phyloP scores from a whole-genome alignment of 2,329 filamentous ascomycete species.

The Paracoccidioides brasiliensis region DNA sequence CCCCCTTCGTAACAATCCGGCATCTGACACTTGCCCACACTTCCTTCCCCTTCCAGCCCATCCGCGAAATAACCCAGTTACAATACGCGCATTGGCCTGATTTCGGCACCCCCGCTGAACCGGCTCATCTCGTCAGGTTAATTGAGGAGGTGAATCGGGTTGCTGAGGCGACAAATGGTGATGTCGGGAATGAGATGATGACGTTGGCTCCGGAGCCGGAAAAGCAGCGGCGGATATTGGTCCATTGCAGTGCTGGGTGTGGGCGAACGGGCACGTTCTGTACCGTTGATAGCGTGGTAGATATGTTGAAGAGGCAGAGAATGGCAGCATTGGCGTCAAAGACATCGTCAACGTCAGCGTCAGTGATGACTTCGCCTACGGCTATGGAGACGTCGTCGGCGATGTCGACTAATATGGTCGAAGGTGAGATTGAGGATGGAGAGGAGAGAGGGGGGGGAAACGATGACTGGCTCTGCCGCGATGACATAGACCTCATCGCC shows the following conservation, averaged over 20 bases:
- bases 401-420: background rate
- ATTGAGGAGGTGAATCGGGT: conserved; percentile 78
- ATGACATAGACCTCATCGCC: conserved; percentile 65
- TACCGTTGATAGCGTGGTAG: conserved; percentile 87
- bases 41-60: conserved; percentile 64
- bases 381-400: background rate
- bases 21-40: conserved; percentile 75
- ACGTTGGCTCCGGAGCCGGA: conserved; percentile 47
- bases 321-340: conserved; percentile 5
- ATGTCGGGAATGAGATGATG: conserved; percentile 13
- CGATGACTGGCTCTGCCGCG: conserved; percentile 52
- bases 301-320: conserved; percentile 82
- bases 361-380: too few relatives aligned
- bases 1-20: conserved; percentile 67
- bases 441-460: conserved; percentile 14
- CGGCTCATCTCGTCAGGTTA: conserved; percentile 70
- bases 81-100: conserved; percentile 97
- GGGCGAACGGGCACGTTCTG: conserved; percentile 94
- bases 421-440: background rate
- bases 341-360: background rate
- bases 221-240: conserved; percentile 58
- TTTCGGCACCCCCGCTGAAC: conserved; percentile 83
- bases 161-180: conserved; percentile 30
- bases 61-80: conserved; percentile 86
- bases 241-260: conserved; percentile 93